Percentiles rank a stretch among this genome's conserved stretches.
These are phyloP conservation scores for Fusarium chuoi DNA, from an alignment of 2,329 filamentous ascomycete species.

Conservation along the genomic window DNA sequence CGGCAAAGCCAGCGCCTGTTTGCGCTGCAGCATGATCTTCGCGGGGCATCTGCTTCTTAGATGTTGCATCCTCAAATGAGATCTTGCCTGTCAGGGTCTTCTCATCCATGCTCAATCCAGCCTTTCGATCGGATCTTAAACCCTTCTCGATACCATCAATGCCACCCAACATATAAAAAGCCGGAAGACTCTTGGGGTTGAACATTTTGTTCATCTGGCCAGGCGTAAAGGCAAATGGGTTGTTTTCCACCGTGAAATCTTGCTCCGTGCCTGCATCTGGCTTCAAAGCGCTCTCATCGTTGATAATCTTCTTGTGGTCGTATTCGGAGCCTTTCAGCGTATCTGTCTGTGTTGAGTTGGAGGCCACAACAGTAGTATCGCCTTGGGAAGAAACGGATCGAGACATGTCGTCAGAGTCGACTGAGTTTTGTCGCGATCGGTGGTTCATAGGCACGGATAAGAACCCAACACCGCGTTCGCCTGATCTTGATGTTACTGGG, in stretches of 20 bases:
- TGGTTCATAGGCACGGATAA: conserved; percentile 71
- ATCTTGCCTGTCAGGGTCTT: conserved; percentile 70
- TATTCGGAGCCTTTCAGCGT: conserved; percentile 51
- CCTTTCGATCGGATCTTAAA: conserved; percentile 74
- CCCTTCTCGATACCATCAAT: conserved; percentile 82
- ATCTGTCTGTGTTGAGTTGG: conserved; percentile 56
- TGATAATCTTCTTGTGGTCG: conserved; percentile 67
- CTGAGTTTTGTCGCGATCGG: conserved; percentile 73
- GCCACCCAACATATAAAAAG: conserved; percentile 84
- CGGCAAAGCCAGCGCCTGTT: conserved; percentile 56
- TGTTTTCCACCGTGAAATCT: conserved; percentile 80
- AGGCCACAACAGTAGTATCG: conserved; percentile 67
- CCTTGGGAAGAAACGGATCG: conserved; percentile 69
- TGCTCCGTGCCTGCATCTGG: conserved; percentile 80
- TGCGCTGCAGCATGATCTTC: conserved; percentile 11
- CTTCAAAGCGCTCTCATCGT: conserved; percentile 74
- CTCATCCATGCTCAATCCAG: conserved; percentile 84
- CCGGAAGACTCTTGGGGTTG: conserved; percentile 86
- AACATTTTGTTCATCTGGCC: conserved; percentile 88
- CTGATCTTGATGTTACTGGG: conserved; percentile 59
- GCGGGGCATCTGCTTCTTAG: conserved; percentile 47
- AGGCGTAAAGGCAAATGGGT: conserved; percentile 86
- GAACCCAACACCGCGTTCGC: conserved; percentile 63
- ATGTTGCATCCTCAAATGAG: conserved; percentile 76
- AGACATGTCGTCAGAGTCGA: conserved; percentile 73